phyloP scores from a whole-genome alignment of 768 basidiomycete species.

The Rhizopogon salebrosus region DNA sequence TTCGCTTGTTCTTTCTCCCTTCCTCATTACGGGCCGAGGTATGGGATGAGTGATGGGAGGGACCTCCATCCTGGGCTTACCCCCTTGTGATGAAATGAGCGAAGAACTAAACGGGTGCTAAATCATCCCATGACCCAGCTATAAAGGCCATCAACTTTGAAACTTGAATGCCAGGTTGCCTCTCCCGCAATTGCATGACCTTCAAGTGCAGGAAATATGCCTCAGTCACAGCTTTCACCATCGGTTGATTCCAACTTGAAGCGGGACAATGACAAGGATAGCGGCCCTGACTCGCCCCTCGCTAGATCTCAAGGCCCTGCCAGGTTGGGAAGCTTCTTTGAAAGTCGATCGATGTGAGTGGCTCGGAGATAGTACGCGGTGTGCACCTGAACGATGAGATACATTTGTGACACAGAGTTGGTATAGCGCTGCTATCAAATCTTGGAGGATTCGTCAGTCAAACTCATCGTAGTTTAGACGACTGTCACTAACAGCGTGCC shows the following conservation, averaged over 20 bases:
- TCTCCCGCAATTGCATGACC: neutral
- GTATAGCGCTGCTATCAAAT: constrained; percentile 26
- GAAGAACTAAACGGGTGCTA: neutral
- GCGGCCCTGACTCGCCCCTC: constrained; percentile 8
- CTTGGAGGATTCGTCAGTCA: constrained; percentile 27
- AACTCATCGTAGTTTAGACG: neutral
- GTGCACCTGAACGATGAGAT: neutral
- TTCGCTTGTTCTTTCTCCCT: no score
- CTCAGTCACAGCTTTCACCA: neutral
- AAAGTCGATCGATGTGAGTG: constrained; percentile 23
- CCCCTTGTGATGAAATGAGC: neutral
- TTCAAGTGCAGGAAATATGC: neutral
- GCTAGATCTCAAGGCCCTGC: constrained; percentile 13
- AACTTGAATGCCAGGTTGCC: neutral
- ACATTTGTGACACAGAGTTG: constrained; percentile 14
- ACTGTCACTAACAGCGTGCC: no score
- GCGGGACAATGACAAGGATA: neutral
- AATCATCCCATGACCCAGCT: neutral
- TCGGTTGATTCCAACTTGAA: neutral
- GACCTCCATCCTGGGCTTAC: neutral
- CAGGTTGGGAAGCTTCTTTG: constrained; percentile 23
- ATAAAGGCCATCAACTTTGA: neutral
- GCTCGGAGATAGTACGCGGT: neutral
- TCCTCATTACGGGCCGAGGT: no score
- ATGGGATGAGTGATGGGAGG: neutral